These are phyloP conservation scores for Krasilnikovozyma curviuscula DNA, from an alignment of 768 basidiomycete species.

Conservation along the genomic window DNA sequence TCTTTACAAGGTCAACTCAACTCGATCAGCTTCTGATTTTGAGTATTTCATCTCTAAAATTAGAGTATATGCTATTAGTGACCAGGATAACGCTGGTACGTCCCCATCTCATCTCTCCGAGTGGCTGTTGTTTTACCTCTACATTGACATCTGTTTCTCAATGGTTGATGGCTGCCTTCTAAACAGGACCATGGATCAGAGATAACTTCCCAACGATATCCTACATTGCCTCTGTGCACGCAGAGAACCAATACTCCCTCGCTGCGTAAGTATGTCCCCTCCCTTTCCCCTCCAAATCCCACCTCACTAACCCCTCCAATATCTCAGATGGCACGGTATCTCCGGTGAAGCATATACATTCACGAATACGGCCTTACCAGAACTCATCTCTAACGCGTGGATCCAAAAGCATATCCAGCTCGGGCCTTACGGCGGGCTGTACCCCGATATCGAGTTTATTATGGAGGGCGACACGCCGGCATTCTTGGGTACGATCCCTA, in stretches of 20 bases:
- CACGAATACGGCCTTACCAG: no score
- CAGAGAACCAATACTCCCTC: not conserved
- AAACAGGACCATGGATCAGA: not conserved
- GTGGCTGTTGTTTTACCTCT: no score
- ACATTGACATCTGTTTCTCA: no score
- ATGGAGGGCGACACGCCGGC: not conserved
- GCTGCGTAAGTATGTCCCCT: not conserved
- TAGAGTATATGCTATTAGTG: not conserved
- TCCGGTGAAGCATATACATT: not conserved
- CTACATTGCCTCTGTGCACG: not conserved
- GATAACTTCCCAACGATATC: not conserved
- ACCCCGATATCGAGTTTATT: conserved; percentile 1
- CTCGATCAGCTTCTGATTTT: not conserved
- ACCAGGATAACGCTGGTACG: conserved; percentile 1
- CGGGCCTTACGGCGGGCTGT: not conserved
- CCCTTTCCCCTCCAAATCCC: no score
- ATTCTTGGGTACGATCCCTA: not conserved
- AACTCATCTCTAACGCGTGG: not conserved
- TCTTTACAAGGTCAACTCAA: not conserved
- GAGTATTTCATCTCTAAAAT: not conserved
- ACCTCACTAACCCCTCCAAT: not conserved
- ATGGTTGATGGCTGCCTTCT: no score
- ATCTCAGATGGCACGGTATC: not conserved
- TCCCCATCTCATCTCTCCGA: no score
- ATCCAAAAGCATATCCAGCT: not conserved